A percentile compares a stretch with the other conserved stretches of the same genome.
Conservation (phyloP, 768 basidiomycete species). For the Leccinum obscurum region DNA sequence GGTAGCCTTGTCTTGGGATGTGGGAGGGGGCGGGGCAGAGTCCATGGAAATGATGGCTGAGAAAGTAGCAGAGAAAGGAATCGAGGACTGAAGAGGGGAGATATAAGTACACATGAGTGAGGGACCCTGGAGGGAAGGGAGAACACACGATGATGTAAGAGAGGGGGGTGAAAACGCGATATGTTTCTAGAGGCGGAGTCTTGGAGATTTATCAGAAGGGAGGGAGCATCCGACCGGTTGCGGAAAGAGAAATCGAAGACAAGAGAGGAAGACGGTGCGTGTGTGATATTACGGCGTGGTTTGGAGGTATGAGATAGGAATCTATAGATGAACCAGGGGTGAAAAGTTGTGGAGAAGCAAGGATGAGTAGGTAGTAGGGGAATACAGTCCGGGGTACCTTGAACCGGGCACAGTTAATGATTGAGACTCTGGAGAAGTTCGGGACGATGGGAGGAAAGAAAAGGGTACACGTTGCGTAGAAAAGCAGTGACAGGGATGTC, state of each 20-base stretch:
- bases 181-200: constrained; percentile 21
- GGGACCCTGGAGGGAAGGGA: constrained; percentile 16
- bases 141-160: constrained; percentile 25
- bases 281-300: constrained; percentile 30
- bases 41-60: constrained; percentile 27
- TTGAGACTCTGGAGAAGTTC: constrained; percentile 16
- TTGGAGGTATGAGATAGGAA: constrained; percentile 25
- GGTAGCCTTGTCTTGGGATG: constrained; percentile 39
- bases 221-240: constrained; percentile 19
- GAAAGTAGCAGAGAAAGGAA: constrained; percentile 15
- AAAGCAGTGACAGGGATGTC: constrained; percentile 24
- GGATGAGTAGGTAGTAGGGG: constrained; percentile 14
- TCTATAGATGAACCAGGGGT: constrained; percentile 25
- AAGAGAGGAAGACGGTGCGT: constrained; percentile 16
- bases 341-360: constrained; percentile 20
- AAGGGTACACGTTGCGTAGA: constrained; percentile 25
- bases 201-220: constrained; percentile 24
- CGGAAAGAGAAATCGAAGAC: constrained; percentile 24
- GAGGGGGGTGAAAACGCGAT: constrained; percentile 11
- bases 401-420: constrained; percentile 23
- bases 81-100: constrained; percentile 22
- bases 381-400: constrained; percentile 33
- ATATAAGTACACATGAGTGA: constrained; percentile 32
- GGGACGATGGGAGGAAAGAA: constrained; percentile 15
- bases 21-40: constrained; percentile 4